These are phyloP conservation scores for Selenicereus undatus DNA, from an alignment of 148 eudicot species.

Conservation along the genomic window DNA sequence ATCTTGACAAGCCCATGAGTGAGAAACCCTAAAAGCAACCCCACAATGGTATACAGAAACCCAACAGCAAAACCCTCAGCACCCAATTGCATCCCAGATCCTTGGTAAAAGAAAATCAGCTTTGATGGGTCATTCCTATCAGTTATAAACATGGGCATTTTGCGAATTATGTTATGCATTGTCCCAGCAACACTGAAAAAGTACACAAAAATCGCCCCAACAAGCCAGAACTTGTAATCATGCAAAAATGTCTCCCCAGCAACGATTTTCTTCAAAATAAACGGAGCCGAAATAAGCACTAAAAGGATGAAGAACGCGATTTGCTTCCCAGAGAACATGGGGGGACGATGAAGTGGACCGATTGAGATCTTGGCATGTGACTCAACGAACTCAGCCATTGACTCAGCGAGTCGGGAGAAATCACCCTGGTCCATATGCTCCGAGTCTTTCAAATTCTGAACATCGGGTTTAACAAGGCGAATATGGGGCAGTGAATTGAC, in stretches of 20 bases:
- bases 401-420: constrained; percentile 54
- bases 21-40: constrained; percentile 62
- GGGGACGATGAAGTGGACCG: constrained; percentile 60
- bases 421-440: constrained; percentile 55
- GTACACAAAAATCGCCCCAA: constrained; percentile 64
- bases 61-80: constrained; percentile 93
- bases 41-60: constrained; percentile 73
- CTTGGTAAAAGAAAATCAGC: constrained; percentile 77
- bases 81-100: constrained; percentile 92
- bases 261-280: constrained; percentile 44
- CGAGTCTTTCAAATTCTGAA: constrained; percentile 26
- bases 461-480: constrained; percentile 49
- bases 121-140: constrained; percentile 68
- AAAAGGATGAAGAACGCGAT: constrained; percentile 21
- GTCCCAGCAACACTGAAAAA: constrained; percentile 94
- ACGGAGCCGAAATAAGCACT: constrained; percentile 47
- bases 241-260: constrained; percentile 66
- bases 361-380: constrained; percentile 35
- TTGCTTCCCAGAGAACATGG: constrained; percentile 49
- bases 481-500: constrained; percentile 70
- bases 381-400: constrained; percentile 62
- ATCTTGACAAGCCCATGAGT: constrained; percentile 68
- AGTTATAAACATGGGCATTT: constrained; percentile 76
- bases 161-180: constrained; percentile 79
- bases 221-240: constrained; percentile 55